phyloP scores from a whole-genome alignment of 768 basidiomycete genomes.

The Termitomyces sp. region DNA sequence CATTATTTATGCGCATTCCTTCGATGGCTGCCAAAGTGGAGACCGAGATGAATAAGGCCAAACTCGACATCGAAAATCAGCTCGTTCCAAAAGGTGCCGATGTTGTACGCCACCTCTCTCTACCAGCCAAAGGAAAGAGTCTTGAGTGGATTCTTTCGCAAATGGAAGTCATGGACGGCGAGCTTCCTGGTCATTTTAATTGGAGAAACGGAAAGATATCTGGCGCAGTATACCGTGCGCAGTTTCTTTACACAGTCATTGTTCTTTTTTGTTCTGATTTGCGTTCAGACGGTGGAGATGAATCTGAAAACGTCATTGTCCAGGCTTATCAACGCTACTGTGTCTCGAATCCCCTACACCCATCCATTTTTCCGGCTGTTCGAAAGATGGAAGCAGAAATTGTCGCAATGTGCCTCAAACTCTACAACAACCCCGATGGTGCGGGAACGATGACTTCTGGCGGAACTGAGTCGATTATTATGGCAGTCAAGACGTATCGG shows the following conservation, averaged over 20 bases:
- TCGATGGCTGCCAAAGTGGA: conserved; percentile 56
- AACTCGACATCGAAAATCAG: conserved; percentile 60
- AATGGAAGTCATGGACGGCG: conserved; percentile 77
- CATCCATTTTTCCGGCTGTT: conserved; percentile 88
- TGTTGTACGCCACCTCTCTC: conserved; percentile 60
- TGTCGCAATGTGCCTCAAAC: conserved; percentile 79
- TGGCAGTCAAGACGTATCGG: conserved; percentile 92
- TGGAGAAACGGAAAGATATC: conserved; percentile 77
- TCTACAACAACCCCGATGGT: conserved; percentile 83
- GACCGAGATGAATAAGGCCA: conserved; percentile 61
- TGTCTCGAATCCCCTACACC: conserved; percentile 88
- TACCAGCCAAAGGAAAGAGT: conserved; percentile 64
- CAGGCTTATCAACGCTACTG: conserved; percentile 80
- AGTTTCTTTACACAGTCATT: not conserved
- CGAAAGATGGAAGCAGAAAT: conserved; percentile 98
- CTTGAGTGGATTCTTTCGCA: conserved; percentile 73
- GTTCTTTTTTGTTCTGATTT: not conserved
- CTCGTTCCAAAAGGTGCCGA: conserved; percentile 63
- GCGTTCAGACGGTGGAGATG: conserved; percentile 73
- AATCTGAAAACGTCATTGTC: conserved; percentile 73
- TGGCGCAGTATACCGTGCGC: conserved; percentile 84
- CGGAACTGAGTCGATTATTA: conserved; percentile 94
- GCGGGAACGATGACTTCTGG: conserved; percentile 94
- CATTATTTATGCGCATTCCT: conserved; percentile 61
- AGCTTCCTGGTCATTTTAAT: conserved; percentile 40